Percentiles rank a stretch among this genome's conserved stretches.
Evolutionary conservation across 805 yeast species (phyloP).

Genomic region (Yarrowia divulgata): DNA sequence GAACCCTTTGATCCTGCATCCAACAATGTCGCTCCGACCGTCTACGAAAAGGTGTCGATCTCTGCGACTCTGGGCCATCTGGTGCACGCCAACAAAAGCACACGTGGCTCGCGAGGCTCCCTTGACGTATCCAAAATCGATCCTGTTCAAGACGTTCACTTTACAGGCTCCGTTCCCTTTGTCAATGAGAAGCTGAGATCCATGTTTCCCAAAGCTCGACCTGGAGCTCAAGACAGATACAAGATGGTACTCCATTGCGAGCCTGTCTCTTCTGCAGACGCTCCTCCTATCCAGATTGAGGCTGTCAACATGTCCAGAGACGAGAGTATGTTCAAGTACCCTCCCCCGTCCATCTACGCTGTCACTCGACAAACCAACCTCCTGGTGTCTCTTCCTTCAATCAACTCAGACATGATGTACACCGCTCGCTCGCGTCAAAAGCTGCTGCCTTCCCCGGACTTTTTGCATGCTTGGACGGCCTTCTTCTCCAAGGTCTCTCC

Average conservation of each 20-base stretch:
- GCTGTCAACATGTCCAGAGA: background rate
- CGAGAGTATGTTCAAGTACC: background rate
- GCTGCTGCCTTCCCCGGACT: background rate
- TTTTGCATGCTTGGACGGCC: background rate
- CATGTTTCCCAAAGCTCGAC: conserved; percentile 2
- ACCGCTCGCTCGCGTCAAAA: background rate
- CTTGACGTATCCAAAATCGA: background rate
- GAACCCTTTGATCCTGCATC: conserved; percentile 6
- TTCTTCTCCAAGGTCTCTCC: background rate
- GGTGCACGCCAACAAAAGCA: background rate
- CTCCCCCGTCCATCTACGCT: conserved; percentile 22
- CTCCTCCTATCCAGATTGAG: conserved; percentile 9
- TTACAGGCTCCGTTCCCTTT: conserved; percentile 18
- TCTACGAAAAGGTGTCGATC: conserved; percentile 13
- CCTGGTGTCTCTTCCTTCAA: conserved; percentile 4
- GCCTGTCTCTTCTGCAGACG: background rate
- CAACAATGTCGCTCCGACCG: background rate
- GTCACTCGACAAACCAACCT: conserved; percentile 5
- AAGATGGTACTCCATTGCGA: background rate
- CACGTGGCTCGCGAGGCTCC: background rate
- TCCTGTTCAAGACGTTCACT: background rate
- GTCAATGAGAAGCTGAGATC: conserved; percentile 12
- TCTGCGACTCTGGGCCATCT: conserved; percentile 9
- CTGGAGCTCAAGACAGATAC: conserved; percentile 12
- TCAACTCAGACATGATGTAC: conserved; percentile 12